A percentile compares a stretch with the other conserved stretches of the same genome.
These are phyloP conservation scores for Exutisphaerella laricina DNA, from an alignment of 2,329 filamentous ascomycete species.

Conservation along the genomic window DNA sequence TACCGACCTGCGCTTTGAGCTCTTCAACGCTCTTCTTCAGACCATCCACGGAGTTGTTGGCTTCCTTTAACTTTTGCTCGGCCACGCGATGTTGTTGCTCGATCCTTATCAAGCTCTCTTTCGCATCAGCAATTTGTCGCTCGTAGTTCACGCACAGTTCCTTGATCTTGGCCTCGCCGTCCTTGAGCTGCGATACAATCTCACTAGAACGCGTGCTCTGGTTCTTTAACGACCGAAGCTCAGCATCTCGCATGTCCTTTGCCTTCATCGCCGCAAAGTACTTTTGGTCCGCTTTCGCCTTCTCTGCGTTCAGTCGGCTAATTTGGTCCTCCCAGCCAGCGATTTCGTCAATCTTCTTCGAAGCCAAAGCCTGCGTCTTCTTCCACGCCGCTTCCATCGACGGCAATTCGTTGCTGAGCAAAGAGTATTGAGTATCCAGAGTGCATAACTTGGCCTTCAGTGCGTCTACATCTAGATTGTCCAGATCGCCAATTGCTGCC, in stretches of 20 bases:
- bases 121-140: constrained; percentile 80
- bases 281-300: constrained; percentile 95
- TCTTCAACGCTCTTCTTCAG: constrained; percentile 71
- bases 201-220: constrained; percentile 90
- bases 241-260: constrained; percentile 75
- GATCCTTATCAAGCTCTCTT: constrained; percentile 67
- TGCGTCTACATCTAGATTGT: constrained; percentile 62
- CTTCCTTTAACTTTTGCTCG: constrained; percentile 67
- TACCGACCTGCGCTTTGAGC: constrained; percentile 65
- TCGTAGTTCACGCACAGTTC: constrained; percentile 76
- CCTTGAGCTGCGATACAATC: constrained; percentile 89
- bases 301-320: constrained; percentile 70
- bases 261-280: constrained; percentile 95
- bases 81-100: constrained; percentile 67
- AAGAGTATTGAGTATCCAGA: constrained; percentile 71
- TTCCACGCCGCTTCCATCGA: constrained; percentile 89
- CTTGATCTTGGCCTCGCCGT: constrained; percentile 72
- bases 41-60: constrained; percentile 62
- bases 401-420: constrained; percentile 80
- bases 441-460: constrained; percentile 67
- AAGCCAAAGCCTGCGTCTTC: constrained; percentile 76
- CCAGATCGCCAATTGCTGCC: constrained; percentile 38
- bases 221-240: constrained; percentile 70
- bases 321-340: constrained; percentile 71
- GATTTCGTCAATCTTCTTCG: constrained; percentile 80